These are phyloP conservation scores for Cryptococcus deneoformans DNA, from an alignment of 1,284 basidiomycete species.

Conservation along the genomic window DNA sequence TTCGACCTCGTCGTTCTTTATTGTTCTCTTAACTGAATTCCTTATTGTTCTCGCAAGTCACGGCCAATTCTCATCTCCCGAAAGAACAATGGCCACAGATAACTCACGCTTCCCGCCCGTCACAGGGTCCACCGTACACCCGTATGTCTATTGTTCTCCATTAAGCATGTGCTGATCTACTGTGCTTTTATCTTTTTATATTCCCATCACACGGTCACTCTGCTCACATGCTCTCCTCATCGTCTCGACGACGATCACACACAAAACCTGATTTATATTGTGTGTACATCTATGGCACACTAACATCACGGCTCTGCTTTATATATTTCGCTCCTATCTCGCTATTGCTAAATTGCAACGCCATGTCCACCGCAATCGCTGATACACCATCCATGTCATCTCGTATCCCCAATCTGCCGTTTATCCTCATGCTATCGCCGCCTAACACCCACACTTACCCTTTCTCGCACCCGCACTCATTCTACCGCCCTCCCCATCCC, in stretches of 20 bases:
- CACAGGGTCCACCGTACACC: not conserved
- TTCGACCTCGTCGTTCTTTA: too few species aligned
- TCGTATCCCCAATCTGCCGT: not conserved
- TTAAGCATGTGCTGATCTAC: not conserved
- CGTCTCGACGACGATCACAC: not conserved
- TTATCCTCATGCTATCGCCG: not conserved
- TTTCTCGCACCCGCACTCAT: constrained; percentile 7
- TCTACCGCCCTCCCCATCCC: too few species aligned
- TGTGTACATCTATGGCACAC: not conserved
- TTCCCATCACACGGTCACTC: not conserved
- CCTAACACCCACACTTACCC: not conserved
- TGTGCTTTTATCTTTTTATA: not conserved
- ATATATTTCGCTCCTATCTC: too few species aligned
- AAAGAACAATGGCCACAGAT: not conserved
- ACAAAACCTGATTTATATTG: not conserved
- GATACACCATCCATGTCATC: not conserved
- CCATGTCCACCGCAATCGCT: not conserved
- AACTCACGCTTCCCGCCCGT: not conserved
- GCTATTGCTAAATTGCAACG: too few species aligned
- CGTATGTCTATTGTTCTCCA: not conserved
- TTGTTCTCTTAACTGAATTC: too few species aligned
- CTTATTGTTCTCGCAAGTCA: too few species aligned
- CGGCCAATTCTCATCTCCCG: too few species aligned
- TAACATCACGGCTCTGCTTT: too few species aligned
- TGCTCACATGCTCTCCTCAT: not conserved